phyloP scores from a whole-genome alignment of 495 filamentous ascomycete genomes.

The Penicillium daleae region DNA sequence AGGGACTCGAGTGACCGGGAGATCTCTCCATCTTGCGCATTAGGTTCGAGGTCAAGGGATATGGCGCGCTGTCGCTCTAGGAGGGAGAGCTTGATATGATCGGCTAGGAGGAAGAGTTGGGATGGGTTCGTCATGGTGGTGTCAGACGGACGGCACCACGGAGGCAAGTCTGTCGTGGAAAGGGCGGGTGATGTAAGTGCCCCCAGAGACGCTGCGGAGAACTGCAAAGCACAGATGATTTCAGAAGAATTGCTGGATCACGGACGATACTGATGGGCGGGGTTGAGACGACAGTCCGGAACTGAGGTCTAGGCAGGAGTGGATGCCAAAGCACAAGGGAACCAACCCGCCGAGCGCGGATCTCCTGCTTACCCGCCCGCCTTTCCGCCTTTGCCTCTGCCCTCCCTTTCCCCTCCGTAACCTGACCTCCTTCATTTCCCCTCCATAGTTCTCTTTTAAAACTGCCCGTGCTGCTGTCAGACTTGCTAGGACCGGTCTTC shows the following conservation, averaged over 20 bases:
- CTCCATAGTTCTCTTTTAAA: slow-evolving; percentile 3
- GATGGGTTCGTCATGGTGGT: slow-evolving; percentile 60
- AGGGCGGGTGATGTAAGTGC: neutral
- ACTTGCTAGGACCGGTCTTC: neutral
- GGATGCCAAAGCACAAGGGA: slow-evolving; percentile 7
- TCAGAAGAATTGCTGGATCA: slow-evolving; percentile 10
- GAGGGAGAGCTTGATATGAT: slow-evolving; percentile 59
- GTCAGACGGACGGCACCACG: slow-evolving; percentile 11
- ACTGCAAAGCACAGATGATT: slow-evolving; percentile 10
- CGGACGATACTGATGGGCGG: slow-evolving; percentile 14
- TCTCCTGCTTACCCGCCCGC: slow-evolving; percentile 28
- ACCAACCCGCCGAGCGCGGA: slow-evolving; percentile 12
- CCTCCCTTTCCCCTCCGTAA: slow-evolving; percentile 28
- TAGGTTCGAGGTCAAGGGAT: slow-evolving; percentile 79
- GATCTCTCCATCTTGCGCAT: slow-evolving; percentile 86
- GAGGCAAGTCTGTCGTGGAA: slow-evolving; percentile 1
- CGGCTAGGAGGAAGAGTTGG: slow-evolving; percentile 58
- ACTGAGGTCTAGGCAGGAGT: slow-evolving; percentile 15
- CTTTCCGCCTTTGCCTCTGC: slow-evolving; percentile 29
- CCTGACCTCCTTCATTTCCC: slow-evolving; percentile 12
- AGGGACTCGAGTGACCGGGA: slow-evolving; percentile 86
- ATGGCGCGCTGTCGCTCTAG: slow-evolving; percentile 90
- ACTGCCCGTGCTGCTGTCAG: neutral
- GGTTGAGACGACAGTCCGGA: slow-evolving; percentile 15
- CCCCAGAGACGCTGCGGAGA: slow-evolving; percentile 10